phyloP scores from a whole-genome alignment of 1,284 basidiomycete species.

The Irpex rosettiformis region DNA sequence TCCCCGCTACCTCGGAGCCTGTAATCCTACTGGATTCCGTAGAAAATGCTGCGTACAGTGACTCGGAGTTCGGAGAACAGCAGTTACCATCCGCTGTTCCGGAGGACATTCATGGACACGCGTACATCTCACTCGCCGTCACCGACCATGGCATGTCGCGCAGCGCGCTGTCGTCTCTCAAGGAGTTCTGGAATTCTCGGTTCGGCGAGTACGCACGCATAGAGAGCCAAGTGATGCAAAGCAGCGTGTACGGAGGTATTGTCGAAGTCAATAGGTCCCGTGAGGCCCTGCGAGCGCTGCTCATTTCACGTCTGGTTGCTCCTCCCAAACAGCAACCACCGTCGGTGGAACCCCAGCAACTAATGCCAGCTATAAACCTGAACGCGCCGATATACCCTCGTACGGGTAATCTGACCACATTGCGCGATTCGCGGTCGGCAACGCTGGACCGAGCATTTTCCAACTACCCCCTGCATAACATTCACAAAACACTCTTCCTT shows the following conservation, averaged over 20 bases:
- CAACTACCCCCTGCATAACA: constrained; percentile 57
- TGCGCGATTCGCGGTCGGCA: constrained; percentile 53
- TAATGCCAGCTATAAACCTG: constrained; percentile 19
- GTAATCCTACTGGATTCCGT: constrained; percentile 1
- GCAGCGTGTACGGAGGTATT: constrained; percentile 31
- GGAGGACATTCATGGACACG: not conserved
- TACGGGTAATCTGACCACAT: constrained; percentile 53
- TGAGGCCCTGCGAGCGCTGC: not conserved
- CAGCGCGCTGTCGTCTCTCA: constrained; percentile 51
- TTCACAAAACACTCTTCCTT: constrained; percentile 59
- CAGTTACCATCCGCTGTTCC: not conserved
- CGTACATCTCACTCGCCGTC: constrained; percentile 21
- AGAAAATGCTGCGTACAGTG: not conserved
- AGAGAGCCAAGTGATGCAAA: constrained; percentile 23
- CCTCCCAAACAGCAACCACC: constrained; percentile 17
- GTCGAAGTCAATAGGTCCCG: constrained; percentile 17
- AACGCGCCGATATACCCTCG: constrained; percentile 53
- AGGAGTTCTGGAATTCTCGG: constrained; percentile 55
- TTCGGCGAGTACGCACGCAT: constrained; percentile 46
- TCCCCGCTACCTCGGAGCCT: constrained; percentile 12
- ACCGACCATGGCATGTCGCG: constrained; percentile 54
- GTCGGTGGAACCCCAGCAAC: constrained; percentile 14
- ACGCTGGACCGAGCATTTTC: constrained; percentile 57
- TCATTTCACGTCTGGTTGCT: constrained; percentile 4
- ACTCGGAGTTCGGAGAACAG: not conserved